Conservation (phyloP, 495 filamentous ascomycete genomes). For the Umbilicaria muhlenbergii region DNA sequence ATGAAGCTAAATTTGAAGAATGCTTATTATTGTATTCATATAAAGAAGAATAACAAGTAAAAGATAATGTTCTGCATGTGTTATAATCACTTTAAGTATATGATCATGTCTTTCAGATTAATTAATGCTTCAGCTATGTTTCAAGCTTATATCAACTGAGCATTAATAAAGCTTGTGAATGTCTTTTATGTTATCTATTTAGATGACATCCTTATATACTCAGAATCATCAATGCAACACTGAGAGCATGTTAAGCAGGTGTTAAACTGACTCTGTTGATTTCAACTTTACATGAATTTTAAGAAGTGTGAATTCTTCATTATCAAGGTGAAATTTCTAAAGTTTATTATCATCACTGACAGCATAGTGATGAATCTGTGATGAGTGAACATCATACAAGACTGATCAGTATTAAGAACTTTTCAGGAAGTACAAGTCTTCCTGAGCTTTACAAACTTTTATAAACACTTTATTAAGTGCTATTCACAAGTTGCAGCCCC, state of each 20-base stretch:
- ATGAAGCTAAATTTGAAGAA: conserved; percentile 11
- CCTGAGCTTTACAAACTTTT: conserved; percentile 5
- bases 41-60: conserved; percentile 10
- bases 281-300: conserved; percentile 1
- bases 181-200: conserved; percentile 5
- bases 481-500: conserved; percentile 5
- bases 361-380: conserved; percentile 1
- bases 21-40: conserved; percentile 8
- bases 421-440: conserved; percentile 5
- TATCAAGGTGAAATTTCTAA: conserved; percentile 5
- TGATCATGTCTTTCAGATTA: conserved; percentile 10
- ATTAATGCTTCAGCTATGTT: conserved; percentile 2
- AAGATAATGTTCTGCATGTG: conserved; percentile 6
- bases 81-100: conserved; percentile 7
- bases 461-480: conserved; percentile 4
- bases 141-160: background rate
- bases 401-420: background rate
- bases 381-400: background rate
- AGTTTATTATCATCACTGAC: background rate
- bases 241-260: conserved; percentile 3
- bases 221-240: background rate
- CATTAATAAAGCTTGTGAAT: background rate
- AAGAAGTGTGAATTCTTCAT: conserved; percentile 11
- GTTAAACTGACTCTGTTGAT: conserved; percentile 1
- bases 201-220: conserved; percentile 5